Evolutionary conservation across 495 filamentous ascomycete species (phyloP).

Genomic region (Penicillium pancosmium): DNA sequence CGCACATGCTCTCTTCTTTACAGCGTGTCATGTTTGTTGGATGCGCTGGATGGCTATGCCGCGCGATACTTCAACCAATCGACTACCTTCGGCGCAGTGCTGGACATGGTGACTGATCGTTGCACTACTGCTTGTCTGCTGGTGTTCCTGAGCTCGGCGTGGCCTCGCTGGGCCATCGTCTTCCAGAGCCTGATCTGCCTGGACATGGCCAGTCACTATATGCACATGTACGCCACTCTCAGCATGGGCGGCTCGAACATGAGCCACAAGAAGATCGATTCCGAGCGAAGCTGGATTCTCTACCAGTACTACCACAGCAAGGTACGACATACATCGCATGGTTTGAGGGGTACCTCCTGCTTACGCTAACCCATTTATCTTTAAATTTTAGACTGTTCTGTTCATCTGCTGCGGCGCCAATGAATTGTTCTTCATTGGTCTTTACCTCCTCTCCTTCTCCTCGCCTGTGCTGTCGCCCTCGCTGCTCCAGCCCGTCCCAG

Average conservation of each 20-base stretch:
- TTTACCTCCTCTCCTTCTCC: constrained; percentile 97
- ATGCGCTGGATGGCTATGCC: constrained; percentile 90
- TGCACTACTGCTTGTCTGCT: constrained; percentile 94
- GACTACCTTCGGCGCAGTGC: constrained; percentile 90
- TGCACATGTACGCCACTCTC: constrained; percentile 94
- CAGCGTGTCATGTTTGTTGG: constrained; percentile 87
- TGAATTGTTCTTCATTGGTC: constrained; percentile 94
- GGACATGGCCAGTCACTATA: constrained; percentile 94
- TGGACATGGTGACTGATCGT: constrained; percentile 97
- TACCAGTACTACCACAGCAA: constrained; percentile 97
- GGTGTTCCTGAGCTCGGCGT: constrained; percentile 89
- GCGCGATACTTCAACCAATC: constrained; percentile 87
- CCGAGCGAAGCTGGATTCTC: constrained; percentile 66
- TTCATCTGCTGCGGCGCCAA: constrained; percentile 90
- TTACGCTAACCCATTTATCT: neutral
- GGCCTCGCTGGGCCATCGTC: constrained; percentile 86
- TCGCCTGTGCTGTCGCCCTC: constrained; percentile 82
- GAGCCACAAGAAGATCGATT: constrained; percentile 93
- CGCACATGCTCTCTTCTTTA: constrained; percentile 92
- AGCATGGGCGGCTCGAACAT: constrained; percentile 74
- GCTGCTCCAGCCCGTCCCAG: constrained; percentile 60
- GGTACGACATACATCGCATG: constrained; percentile 47
- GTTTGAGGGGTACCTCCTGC: neutral
- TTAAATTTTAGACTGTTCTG: constrained; percentile 69
- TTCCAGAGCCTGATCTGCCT: constrained; percentile 92